These are phyloP conservation scores for Neckera pumila DNA, from an alignment of 225 moss, liverwort and hornwort genomes.

Conservation along the genomic window DNA sequence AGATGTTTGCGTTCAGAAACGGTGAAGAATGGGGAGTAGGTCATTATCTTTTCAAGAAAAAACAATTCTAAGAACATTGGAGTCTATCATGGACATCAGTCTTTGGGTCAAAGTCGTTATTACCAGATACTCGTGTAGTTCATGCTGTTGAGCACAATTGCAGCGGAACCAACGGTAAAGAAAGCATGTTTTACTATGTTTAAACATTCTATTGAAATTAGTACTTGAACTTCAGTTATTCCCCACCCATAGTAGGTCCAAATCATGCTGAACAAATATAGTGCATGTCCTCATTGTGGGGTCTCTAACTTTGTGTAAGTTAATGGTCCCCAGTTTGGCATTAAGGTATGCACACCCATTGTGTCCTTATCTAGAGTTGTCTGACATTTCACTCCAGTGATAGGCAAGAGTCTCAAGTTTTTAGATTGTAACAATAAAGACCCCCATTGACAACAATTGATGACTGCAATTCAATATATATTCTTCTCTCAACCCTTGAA, in stretches of 20 bases:
- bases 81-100: neutral
- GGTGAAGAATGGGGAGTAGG: constrained; percentile 91
- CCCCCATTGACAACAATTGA: neutral
- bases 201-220: too few relatives aligned
- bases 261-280: neutral
- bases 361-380: neutral
- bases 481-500: neutral
- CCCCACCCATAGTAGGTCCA: neutral
- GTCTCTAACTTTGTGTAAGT: neutral
- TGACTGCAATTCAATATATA: neutral
- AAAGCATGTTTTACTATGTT: neutral
- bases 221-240: neutral
- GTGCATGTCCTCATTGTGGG: neutral
- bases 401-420: neutral
- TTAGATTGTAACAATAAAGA: neutral
- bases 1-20: constrained; percentile 71
- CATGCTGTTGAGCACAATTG: neutral
- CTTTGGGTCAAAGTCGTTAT: neutral
- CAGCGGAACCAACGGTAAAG: neutral
- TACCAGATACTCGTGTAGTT: neutral
- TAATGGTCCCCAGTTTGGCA: neutral
- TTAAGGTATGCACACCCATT: neutral
- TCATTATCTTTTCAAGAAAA: constrained; percentile 73
- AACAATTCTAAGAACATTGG: neutral
- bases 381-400: neutral